phyloP scores from a whole-genome alignment of 2,329 filamentous ascomycete species.

The Exophiala phaeomuriformis region DNA sequence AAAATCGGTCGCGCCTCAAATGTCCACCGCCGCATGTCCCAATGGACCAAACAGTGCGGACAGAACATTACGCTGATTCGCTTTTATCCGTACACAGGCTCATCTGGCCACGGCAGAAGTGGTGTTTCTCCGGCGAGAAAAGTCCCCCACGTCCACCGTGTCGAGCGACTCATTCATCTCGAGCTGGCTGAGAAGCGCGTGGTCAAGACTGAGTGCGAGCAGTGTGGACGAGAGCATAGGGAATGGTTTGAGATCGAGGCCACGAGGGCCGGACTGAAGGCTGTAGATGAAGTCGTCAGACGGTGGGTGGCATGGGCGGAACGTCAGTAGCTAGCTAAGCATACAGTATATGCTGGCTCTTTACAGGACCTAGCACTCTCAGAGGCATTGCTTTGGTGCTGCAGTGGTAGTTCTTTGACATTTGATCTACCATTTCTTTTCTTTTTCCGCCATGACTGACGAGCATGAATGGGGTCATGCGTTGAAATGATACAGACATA shows the following conservation, averaged over 20 bases:
- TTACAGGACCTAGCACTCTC: background rate
- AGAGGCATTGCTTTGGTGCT: background rate
- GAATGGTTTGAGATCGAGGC: conserved; percentile 95
- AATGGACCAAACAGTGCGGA: conserved; percentile 90
- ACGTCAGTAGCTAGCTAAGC: conserved; percentile 3
- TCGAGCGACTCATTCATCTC: conserved; percentile 83
- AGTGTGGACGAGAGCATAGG: conserved; percentile 76
- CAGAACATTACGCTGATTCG: conserved; percentile 81
- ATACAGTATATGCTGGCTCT: background rate
- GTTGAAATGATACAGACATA: no score
- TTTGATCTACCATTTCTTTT: no score
- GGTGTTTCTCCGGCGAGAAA: conserved; percentile 44
- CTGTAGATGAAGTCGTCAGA: conserved; percentile 65
- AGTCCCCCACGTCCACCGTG: conserved; percentile 76
- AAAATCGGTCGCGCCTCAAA: conserved; percentile 67
- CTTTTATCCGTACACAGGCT: conserved; percentile 73
- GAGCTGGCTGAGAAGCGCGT: conserved; percentile 61
- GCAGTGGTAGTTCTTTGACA: no score
- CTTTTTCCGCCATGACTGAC: no score
- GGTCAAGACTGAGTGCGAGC: conserved; percentile 54
- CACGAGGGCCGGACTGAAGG: conserved; percentile 59
- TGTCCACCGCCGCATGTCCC: conserved; percentile 80
- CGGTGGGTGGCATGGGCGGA: conserved; percentile 85
- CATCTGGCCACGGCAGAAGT: conserved; percentile 11
- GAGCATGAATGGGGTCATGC: no score